Evolutionary conservation across 2,329 filamentous ascomycete species (phyloP).

Genomic region (Fusarium penzigii): DNA sequence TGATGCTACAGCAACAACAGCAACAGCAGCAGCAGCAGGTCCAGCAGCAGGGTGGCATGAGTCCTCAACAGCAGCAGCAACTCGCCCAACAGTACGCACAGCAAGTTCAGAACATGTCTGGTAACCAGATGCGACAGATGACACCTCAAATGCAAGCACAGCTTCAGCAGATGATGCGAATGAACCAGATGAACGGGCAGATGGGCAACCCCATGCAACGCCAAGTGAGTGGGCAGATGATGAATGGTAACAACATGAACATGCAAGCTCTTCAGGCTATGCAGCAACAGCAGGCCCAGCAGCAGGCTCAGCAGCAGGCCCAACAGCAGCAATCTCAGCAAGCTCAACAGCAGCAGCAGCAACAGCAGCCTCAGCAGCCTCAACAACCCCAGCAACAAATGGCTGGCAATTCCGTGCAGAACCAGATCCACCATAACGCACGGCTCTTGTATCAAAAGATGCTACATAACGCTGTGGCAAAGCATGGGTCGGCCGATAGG

Average conservation of each 20-base stretch:
- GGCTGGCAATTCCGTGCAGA: constrained; percentile 29
- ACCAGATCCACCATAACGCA: constrained; percentile 37
- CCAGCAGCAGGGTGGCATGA: constrained; percentile 41
- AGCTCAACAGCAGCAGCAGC: constrained; percentile 35
- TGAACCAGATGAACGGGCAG: constrained; percentile 37
- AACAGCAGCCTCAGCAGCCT: constrained; percentile 34
- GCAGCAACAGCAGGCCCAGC: constrained; percentile 40
- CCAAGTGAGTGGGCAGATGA: constrained; percentile 39
- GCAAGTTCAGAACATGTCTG: constrained; percentile 44
- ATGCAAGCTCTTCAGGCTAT: constrained; percentile 43
- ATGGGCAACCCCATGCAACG: constrained; percentile 34
- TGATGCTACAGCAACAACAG: constrained; percentile 39
- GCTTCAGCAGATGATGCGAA: constrained; percentile 38
- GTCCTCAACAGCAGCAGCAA: constrained; percentile 43
- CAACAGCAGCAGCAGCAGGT: constrained; percentile 32
- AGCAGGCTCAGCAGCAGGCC: constrained; percentile 35
- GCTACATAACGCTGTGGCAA: constrained; percentile 34
- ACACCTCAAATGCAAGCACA: constrained; percentile 38
- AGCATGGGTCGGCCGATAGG: constrained; percentile 44
- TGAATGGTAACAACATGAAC: constrained; percentile 41
- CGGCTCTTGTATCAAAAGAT: constrained; percentile 42
- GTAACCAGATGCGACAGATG: constrained; percentile 36
- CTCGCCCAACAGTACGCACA: constrained; percentile 47
- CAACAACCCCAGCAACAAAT: constrained; percentile 36
- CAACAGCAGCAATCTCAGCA: constrained; percentile 36